These are phyloP conservation scores for Capsella rubella DNA, from an alignment of 441 rosid genomes.

Conservation along the genomic window DNA sequence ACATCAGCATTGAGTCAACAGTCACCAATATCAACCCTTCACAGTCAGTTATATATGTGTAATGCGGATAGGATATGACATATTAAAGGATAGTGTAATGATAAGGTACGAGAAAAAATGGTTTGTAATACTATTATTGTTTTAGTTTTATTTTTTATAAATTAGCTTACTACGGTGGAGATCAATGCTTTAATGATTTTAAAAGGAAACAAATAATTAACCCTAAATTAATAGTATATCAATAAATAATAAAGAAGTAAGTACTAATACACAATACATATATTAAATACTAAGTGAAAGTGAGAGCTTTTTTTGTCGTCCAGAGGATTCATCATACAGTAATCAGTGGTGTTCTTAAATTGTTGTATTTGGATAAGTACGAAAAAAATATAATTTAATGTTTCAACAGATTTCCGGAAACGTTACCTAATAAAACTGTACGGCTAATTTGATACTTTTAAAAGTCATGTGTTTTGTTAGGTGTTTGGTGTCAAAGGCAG, in stretches of 20 bases:
- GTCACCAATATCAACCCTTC: not conserved
- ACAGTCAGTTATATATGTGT: not conserved
- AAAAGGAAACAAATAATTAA: not conserved
- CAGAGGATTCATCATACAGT: not conserved
- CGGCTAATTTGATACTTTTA: not conserved
- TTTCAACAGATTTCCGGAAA: constrained; percentile 11
- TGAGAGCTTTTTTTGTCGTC: constrained; percentile 12
- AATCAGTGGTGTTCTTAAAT: not conserved
- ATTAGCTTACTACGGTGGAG: constrained; percentile 2
- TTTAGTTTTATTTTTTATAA: not conserved
- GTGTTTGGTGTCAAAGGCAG: constrained; percentile 2
- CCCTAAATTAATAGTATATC: not conserved
- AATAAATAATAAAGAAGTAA: not conserved
- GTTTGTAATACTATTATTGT: not conserved
- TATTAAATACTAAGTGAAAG: not conserved
- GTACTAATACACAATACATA: not conserved
- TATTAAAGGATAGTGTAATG: not conserved
- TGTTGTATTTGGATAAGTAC: constrained; percentile 31
- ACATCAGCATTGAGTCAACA: constrained; percentile 16
- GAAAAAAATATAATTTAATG: not conserved
- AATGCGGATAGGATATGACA: not conserved
- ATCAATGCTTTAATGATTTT: not conserved
- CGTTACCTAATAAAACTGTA: constrained; percentile 7
- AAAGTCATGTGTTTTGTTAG: not conserved
- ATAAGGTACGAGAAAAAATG: not conserved